Percentiles rank a stretch among this genome's conserved stretches.
These are phyloP conservation scores for Trichoderma simmonsii DNA, from an alignment of 2,329 filamentous ascomycete species.

Conservation along the genomic window DNA sequence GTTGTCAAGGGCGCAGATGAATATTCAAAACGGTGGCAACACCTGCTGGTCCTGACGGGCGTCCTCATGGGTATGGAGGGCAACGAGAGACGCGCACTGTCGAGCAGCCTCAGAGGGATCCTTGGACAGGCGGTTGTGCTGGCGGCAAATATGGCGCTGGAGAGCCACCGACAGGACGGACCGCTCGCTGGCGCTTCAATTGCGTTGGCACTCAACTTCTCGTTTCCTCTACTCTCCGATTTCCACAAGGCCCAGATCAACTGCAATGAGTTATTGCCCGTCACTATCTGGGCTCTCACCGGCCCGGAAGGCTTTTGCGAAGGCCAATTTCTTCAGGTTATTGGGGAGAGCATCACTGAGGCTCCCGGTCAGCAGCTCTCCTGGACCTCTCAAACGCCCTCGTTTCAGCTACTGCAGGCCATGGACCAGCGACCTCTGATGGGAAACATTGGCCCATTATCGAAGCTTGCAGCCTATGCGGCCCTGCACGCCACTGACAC, in stretches of 20 bases:
- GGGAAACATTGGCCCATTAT: conserved; percentile 63
- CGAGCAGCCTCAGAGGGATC: conserved; percentile 59
- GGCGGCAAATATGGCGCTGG: conserved; percentile 74
- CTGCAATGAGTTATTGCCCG: conserved; percentile 67
- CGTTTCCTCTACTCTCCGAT: conserved; percentile 68
- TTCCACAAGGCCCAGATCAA: conserved; percentile 57
- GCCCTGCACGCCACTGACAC: conserved; percentile 53
- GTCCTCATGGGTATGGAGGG: conserved; percentile 73
- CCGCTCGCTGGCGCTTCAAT: conserved; percentile 50
- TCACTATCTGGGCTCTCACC: conserved; percentile 64
- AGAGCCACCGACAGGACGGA: conserved; percentile 40
- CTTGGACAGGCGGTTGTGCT: conserved; percentile 71
- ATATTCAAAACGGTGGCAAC: conserved; percentile 70
- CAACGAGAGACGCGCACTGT: conserved; percentile 61
- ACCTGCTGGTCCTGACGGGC: conserved; percentile 75
- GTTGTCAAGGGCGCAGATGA: conserved; percentile 57
- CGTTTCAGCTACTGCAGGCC: conserved; percentile 56
- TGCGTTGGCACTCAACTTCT: conserved; percentile 71
- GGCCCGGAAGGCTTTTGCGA: conserved; percentile 71
- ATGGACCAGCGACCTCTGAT: conserved; percentile 61
- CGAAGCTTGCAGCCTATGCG: conserved; percentile 62
- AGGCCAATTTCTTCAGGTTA: conserved; percentile 68
- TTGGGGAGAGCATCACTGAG: conserved; percentile 65
- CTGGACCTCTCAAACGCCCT: conserved; percentile 62
- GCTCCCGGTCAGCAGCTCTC: conserved; percentile 44